These are phyloP conservation scores for Fraxinus albicans DNA, from an alignment of 305 asterid species.

Conservation along the genomic window DNA sequence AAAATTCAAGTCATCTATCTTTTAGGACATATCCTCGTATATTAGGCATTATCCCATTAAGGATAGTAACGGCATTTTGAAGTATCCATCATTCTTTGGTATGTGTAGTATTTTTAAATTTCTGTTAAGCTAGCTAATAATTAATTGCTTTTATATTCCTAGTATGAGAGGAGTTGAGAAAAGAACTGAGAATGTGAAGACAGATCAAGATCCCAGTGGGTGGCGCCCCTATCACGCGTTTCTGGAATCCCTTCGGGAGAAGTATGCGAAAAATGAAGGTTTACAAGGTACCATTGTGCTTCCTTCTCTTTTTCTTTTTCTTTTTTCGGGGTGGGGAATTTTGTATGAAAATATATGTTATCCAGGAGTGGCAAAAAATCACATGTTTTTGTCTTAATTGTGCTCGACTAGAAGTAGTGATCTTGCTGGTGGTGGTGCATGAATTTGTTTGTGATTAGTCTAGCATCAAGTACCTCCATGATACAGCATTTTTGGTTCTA, in stretches of 20 bases:
- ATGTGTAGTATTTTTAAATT: background rate
- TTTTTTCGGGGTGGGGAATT: background rate
- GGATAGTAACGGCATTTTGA: background rate
- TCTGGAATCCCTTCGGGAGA: constrained; percentile 71
- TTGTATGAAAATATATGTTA: background rate
- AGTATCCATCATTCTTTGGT: background rate
- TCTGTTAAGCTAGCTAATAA: constrained; percentile 12
- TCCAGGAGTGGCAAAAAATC: background rate
- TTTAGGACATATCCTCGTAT: background rate
- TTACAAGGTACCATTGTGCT: constrained; percentile 54
- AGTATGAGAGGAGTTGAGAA: constrained; percentile 70
- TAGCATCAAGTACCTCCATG: background rate
- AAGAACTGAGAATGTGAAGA: constrained; percentile 65
- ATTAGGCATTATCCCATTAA: background rate
- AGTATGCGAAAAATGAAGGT: constrained; percentile 69
- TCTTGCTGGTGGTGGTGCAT: background rate
- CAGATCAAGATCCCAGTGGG: constrained; percentile 82
- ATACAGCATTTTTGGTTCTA: background rate
- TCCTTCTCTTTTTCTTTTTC: constrained; percentile 2
- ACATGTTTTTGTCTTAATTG: background rate
- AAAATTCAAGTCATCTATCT: background rate
- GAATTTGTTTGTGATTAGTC: background rate
- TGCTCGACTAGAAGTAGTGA: background rate
- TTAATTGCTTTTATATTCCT: constrained; percentile 15
- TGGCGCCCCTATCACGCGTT: constrained; percentile 79